These are phyloP conservation scores for Fusarium euwallaceae DNA, from an alignment of 2,329 filamentous ascomycete genomes.

Conservation along the genomic window DNA sequence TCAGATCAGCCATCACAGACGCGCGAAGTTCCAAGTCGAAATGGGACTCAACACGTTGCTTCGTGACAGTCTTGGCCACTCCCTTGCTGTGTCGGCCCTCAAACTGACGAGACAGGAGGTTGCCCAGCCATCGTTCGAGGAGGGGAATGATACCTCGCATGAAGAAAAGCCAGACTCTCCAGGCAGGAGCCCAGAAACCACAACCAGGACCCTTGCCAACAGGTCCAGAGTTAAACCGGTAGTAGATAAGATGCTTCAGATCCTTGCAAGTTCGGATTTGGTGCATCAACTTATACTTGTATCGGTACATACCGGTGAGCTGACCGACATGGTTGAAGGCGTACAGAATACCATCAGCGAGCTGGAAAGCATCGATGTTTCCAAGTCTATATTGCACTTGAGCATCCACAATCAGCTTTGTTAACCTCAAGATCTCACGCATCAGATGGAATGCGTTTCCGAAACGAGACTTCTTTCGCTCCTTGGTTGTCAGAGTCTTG, in stretches of 20 bases:
- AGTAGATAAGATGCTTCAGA: slow-evolving; percentile 98
- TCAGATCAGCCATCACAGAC: slow-evolving; percentile 98
- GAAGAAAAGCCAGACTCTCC: slow-evolving; percentile 99
- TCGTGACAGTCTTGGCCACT: slow-evolving; percentile 98
- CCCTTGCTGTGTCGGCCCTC: slow-evolving; percentile 99
- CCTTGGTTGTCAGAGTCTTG: slow-evolving; percentile 98
- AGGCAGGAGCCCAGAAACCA: slow-evolving; percentile 98
- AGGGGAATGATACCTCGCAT: slow-evolving; percentile 98
- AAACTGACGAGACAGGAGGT: slow-evolving; percentile 95
- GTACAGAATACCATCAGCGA: slow-evolving; percentile 98
- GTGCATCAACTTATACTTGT: slow-evolving; percentile 99
- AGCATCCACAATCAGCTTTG: slow-evolving; percentile 97
- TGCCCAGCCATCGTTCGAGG: slow-evolving; percentile 96
- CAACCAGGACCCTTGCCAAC: slow-evolving; percentile 98
- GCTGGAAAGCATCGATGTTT: slow-evolving; percentile 98
- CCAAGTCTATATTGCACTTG: slow-evolving; percentile 98
- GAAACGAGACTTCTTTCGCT: slow-evolving; percentile 98
- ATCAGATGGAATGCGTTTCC: slow-evolving; percentile 99
- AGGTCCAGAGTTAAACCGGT: slow-evolving; percentile 96
- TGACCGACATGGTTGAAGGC: slow-evolving; percentile 99
- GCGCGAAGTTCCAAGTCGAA: slow-evolving; percentile 97
- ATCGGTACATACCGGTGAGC: slow-evolving; percentile 98
- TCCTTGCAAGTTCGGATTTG: slow-evolving; percentile 99
- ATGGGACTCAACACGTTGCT: slow-evolving; percentile 98
- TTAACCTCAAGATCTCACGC: slow-evolving; percentile 95